Percentiles rank a stretch among this genome's conserved stretches.
These are phyloP conservation scores for Xylaria sp. DNA, from an alignment of 2,329 filamentous ascomycete genomes.

Conservation along the genomic window DNA sequence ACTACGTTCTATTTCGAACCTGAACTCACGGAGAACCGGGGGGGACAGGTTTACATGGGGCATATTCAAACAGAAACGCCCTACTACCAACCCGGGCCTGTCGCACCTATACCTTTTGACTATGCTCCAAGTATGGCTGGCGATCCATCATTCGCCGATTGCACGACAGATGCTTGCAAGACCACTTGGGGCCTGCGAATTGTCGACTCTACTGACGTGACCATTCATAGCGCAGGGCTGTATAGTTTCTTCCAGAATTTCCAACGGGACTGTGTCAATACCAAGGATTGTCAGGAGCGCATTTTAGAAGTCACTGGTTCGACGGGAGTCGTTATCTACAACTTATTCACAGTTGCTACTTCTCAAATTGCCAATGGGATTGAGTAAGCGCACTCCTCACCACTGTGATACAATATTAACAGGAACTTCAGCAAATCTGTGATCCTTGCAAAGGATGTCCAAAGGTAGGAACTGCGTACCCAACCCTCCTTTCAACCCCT, in stretches of 20 bases:
- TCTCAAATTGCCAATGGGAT: slow-evolving; percentile 32
- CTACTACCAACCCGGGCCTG: slow-evolving; percentile 8
- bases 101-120: neutral
- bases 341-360: slow-evolving; percentile 34
- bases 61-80: slow-evolving; percentile 65
- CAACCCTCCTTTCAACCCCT: too few relatives aligned
- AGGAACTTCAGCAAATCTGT: too few relatives aligned
- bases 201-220: neutral
- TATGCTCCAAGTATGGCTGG: neutral
- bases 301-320: slow-evolving; percentile 54
- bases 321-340: slow-evolving; percentile 24
- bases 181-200: neutral
- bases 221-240: slow-evolving; percentile 3
- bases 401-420: too few relatives aligned
- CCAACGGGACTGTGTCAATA: slow-evolving; percentile 62
- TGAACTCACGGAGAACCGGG: too few relatives aligned
- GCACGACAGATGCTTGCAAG: neutral
- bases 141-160: neutral
- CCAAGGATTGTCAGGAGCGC: slow-evolving; percentile 65
- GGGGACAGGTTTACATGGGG: slow-evolving; percentile 69
- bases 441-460: too few relatives aligned
- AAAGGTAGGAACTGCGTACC: too few relatives aligned
- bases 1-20: too few relatives aligned
- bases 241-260: slow-evolving; percentile 55
- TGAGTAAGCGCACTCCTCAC: slow-evolving; percentile 2